Evolutionary conservation across 2,329 filamentous ascomycete genomes (phyloP), one percentile per base, ranked within the genome.

Genomic region (Orbilia brochopaga): DNA sequence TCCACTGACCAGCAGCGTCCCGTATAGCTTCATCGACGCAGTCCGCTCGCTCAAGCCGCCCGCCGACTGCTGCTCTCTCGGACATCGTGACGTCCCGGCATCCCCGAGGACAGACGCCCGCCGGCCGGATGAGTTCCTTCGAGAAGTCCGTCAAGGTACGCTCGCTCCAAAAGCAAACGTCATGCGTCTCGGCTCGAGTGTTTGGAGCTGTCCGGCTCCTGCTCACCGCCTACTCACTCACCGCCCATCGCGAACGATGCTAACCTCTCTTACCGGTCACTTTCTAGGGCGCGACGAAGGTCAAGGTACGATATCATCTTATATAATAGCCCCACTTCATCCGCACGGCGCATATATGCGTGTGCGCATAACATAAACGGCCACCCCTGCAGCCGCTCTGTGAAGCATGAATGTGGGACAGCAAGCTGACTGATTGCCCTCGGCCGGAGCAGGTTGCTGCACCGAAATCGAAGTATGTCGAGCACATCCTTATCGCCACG

Each of bases 401-500:
- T 42, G 52, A 24, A 19, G 27, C 21, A 15, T 10, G 27, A 46
- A 15, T 27, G 48, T 57, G 37, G 17, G 50, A 46, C 8, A n/a
- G 27, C 8, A 8, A 32, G 8, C 27, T 32, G 19, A 32, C 53
- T 65, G 56, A 58, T 37, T 40, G 35, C 37, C 30, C 44, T 37
- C 15, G 44, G 21, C 24, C 60, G 27, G 17, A 48, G 35, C 32
- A 56, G 91, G 90, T 92, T 81, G 94, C 94, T 76, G 91, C 94
- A 74, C 94, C 94, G 57, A 99, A 99, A 83, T 94, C 93, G 64
- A 99, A 99, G 82, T 99, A 97, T 83, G 95, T 99, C 83, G 94
- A 99, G 80, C 92, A 97, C 79, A 97, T 99, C 78, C 86, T 99
- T 65, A 85, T 97, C 75, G 93, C 94, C 74, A 99, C 94, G 40